Percentiles rank a stretch among this genome's conserved stretches.
Conservation (phyloP, 495 filamentous ascomycete species). For the Xylaria longipes region DNA sequence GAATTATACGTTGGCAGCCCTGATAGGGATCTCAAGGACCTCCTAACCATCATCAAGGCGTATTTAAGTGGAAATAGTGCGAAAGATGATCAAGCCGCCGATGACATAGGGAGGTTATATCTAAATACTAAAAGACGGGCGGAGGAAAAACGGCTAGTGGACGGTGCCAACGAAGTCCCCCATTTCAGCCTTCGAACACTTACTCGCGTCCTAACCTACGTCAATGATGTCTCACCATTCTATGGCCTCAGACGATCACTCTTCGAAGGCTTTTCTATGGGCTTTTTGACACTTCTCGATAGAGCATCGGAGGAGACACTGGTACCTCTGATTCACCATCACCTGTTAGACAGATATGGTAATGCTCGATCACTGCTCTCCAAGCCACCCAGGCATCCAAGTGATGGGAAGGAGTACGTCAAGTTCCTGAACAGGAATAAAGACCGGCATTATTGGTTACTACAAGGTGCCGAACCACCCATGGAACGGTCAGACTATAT, state of each 20-base stretch:
- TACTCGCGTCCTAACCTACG: conserved; percentile 88
- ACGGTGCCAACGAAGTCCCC: conserved; percentile 90
- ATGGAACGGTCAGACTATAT: conserved; percentile 90
- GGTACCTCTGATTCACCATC: conserved; percentile 78
- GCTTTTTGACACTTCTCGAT: conserved; percentile 86
- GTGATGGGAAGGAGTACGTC: conserved; percentile 79
- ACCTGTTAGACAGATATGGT: conserved; percentile 72
- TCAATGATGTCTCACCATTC: conserved; percentile 77
- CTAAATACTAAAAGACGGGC: conserved; percentile 81
- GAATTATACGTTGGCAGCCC: conserved; percentile 92
- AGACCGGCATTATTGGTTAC: conserved; percentile 88
- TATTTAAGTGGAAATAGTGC: conserved; percentile 77
- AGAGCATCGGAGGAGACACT: conserved; percentile 78
- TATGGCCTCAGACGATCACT: conserved; percentile 89
- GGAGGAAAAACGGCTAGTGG: conserved; percentile 83
- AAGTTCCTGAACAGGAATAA: conserved; percentile 67
- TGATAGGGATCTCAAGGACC: conserved; percentile 80
- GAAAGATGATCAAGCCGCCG: conserved; percentile 67
- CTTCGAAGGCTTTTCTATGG: conserved; percentile 98
- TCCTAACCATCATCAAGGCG: conserved; percentile 81
- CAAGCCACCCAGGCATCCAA: conserved; percentile 74
- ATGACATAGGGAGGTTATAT: conserved; percentile 85
- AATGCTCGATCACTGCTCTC: conserved; percentile 72
- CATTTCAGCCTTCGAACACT: conserved; percentile 96
- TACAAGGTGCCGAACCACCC: conserved; percentile 67